These are phyloP conservation scores for Yamadazyma atmosphaerica DNA, from an alignment of 1,139 yeast species.

Conservation along the genomic window DNA sequence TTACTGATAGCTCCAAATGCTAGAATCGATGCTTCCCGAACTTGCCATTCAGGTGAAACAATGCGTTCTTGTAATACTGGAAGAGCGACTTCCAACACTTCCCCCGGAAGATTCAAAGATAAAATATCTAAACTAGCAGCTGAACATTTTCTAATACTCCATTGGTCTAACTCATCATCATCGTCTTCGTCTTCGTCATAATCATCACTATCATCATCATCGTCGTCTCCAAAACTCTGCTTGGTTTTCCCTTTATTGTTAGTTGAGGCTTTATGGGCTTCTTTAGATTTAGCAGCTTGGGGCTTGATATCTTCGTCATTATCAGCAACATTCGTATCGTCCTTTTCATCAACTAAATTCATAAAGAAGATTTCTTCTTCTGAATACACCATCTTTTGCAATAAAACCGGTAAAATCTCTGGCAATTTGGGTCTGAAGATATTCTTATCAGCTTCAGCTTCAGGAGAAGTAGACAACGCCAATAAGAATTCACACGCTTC, in stretches of 20 bases:
- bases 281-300: constrained; percentile 65
- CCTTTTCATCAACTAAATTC: constrained; percentile 70
- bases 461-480: constrained; percentile 60
- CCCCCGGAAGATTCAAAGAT: constrained; percentile 66
- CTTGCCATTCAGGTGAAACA: constrained; percentile 74
- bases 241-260: constrained; percentile 9
- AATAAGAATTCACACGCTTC: constrained; percentile 93
- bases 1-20: constrained; percentile 96
- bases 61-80: constrained; percentile 77
- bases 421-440: constrained; percentile 58
- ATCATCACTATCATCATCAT: constrained; percentile 40
- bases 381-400: constrained; percentile 84
- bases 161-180: constrained; percentile 63
- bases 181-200: constrained; percentile 68
- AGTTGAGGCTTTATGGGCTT: constrained; percentile 49
- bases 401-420: constrained; percentile 68
- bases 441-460: constrained; percentile 48
- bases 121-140: constrained; percentile 90
- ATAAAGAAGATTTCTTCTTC: constrained; percentile 75
- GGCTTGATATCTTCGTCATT: constrained; percentile 88
- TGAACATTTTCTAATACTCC: constrained; percentile 92
- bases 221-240: constrained; percentile 10
- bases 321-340: constrained; percentile 69
- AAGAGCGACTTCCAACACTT: constrained; percentile 64
- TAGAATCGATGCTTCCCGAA: constrained; percentile 88